Percentiles rank a stretch among this genome's conserved stretches.
phyloP scores from a whole-genome alignment of 148 eudicot genomes.

The Persicaria tinctoria region DNA sequence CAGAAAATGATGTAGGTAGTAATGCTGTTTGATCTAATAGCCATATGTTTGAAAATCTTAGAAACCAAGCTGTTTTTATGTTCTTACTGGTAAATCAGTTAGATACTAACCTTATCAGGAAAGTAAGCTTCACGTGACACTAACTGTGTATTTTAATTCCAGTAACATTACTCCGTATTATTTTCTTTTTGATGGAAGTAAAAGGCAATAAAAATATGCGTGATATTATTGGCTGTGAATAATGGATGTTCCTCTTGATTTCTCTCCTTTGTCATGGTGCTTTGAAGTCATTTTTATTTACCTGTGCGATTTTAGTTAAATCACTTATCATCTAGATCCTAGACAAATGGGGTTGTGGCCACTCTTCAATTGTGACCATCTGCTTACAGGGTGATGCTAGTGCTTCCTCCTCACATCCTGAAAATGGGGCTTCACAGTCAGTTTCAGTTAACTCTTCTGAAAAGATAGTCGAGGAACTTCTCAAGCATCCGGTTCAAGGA shows the following conservation, averaged over 20 bases:
- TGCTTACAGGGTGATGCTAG: conserved; percentile 36
- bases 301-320: not conserved
- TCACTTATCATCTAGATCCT: not conserved
- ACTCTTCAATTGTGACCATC: not conserved
- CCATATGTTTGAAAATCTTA: not conserved
- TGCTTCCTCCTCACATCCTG: conserved; percentile 22
- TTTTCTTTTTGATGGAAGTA: not conserved
- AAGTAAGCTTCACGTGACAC: not conserved
- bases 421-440: conserved; percentile 42
- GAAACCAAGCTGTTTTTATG: not conserved
- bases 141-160: not conserved
- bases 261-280: not conserved
- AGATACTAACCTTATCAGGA: not conserved
- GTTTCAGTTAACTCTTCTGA: conserved; percentile 38
- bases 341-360: not conserved
- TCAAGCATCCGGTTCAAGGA: conserved; percentile 45
- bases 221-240: no score
- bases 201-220: not conserved
- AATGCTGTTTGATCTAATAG: not conserved
- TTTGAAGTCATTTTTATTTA: not conserved
- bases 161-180: no score
- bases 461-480: conserved; percentile 46
- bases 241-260: not conserved
- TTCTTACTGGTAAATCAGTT: not conserved
- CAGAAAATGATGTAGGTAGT: not conserved